These are phyloP conservation scores for Colletotrichum sp. DNA, from an alignment of 2,329 filamentous ascomycete genomes.

Conservation along the genomic window DNA sequence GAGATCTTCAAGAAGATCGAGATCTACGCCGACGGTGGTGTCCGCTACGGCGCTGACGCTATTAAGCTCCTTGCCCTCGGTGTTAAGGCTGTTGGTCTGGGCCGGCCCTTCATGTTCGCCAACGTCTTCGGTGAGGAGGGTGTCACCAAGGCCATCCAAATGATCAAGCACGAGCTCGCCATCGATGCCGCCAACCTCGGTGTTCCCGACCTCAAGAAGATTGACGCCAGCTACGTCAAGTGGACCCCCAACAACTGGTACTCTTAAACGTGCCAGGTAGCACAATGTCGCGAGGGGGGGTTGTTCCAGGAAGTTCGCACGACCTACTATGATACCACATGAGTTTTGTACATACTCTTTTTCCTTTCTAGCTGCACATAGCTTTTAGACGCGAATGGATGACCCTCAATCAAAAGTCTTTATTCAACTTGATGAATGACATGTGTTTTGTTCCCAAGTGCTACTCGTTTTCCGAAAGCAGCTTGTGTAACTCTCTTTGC, in stretches of 20 bases:
- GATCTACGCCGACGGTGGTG: slow-evolving; percentile 45
- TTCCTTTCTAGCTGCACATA: slow-evolving; percentile 2
- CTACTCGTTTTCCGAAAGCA: neutral
- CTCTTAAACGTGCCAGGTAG: neutral
- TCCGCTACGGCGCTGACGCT: slow-evolving; percentile 47
- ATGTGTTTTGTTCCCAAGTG: neutral
- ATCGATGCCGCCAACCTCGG: slow-evolving; percentile 50
- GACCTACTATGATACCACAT: slow-evolving; percentile 4
- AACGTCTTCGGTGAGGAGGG: slow-evolving; percentile 57
- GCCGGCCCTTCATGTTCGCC: slow-evolving; percentile 56
- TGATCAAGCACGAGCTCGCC: slow-evolving; percentile 56
- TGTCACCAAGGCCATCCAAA: slow-evolving; percentile 45
- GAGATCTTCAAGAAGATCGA: slow-evolving; percentile 43
- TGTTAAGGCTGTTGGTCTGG: slow-evolving; percentile 50
- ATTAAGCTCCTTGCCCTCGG: slow-evolving; percentile 49
- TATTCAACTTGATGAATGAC: neutral
- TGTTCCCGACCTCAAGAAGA: slow-evolving; percentile 39
- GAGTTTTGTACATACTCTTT: slow-evolving; percentile 5
- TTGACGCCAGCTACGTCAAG: slow-evolving; percentile 30
- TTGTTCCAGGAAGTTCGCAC: neutral
- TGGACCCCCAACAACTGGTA: slow-evolving; percentile 33
- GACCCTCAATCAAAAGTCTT: neutral
- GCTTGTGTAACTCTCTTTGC: neutral
- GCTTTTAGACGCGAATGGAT: neutral
- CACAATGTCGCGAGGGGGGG: neutral